phyloP scores from a whole-genome alignment of 1,284 basidiomycete species.

The Austroboletus sp. region DNA sequence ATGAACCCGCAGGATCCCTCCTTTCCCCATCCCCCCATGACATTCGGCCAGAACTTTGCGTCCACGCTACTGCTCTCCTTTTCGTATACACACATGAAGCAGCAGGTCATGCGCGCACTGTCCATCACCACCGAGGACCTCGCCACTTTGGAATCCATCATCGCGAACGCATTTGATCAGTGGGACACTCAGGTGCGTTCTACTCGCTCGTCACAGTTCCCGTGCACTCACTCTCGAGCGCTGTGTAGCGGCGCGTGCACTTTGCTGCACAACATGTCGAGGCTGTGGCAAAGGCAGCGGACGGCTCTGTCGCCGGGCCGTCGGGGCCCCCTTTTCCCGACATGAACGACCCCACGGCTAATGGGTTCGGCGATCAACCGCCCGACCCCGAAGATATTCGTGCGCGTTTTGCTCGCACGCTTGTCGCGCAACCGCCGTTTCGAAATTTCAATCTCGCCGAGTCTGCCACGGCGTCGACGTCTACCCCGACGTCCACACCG shows the following conservation, averaged over 20 bases:
- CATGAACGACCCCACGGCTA: conserved; percentile 31
- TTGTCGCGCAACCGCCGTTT: conserved; percentile 63
- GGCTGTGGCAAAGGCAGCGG: conserved; percentile 33
- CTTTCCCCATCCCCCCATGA: conserved; percentile 38
- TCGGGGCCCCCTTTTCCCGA: conserved; percentile 33
- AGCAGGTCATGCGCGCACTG: conserved; percentile 63
- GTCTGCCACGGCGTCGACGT: conserved; percentile 28
- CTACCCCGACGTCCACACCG: conserved; percentile 35
- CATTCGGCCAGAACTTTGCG: conserved; percentile 64
- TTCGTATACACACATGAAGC: conserved; percentile 59
- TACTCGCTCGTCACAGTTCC: neutral
- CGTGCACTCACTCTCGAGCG: conserved; percentile 3
- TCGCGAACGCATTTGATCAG: conserved; percentile 74
- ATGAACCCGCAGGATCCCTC: conserved; percentile 38
- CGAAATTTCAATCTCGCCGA: conserved; percentile 34
- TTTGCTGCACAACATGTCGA: conserved; percentile 46
- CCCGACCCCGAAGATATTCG: conserved; percentile 55
- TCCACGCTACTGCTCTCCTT: conserved; percentile 64
- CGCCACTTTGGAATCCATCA: conserved; percentile 66
- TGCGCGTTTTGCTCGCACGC: conserved; percentile 59
- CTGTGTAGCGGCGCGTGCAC: conserved; percentile 52
- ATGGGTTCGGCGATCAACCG: conserved; percentile 25
- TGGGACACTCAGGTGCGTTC: conserved; percentile 66
- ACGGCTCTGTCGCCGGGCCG: conserved; percentile 35
- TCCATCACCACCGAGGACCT: conserved; percentile 71